A percentile compares a stretch with the other conserved stretches of the same genome.
phyloP scores from a whole-genome alignment of 1,139 yeast species.

The Sugiyamaella xylanicola region DNA sequence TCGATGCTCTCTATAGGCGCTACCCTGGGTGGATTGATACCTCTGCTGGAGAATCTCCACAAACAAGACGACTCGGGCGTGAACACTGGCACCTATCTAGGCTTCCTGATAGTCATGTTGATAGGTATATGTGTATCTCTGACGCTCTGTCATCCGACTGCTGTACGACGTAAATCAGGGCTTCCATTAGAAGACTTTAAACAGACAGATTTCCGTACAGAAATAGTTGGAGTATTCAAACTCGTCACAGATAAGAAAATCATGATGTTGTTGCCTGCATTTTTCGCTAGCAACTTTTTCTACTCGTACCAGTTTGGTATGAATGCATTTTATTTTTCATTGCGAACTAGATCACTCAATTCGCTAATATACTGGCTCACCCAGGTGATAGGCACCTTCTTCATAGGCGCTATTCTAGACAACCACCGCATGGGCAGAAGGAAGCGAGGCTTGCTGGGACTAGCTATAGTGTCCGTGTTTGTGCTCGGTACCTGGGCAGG shows the following conservation, averaged over 20 bases:
- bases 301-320: constrained; percentile 30
- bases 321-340: constrained; percentile 30
- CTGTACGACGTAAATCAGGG: constrained; percentile 26
- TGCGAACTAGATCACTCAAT: constrained; percentile 29
- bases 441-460: constrained; percentile 27
- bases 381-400: constrained; percentile 26
- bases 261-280: constrained; percentile 28
- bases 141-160: constrained; percentile 21
- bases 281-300: constrained; percentile 29
- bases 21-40: constrained; percentile 28
- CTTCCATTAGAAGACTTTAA: constrained; percentile 24
- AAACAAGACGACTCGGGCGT: constrained; percentile 25
- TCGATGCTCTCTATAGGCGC: constrained; percentile 29
- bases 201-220: constrained; percentile 25
- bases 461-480: constrained; percentile 26
- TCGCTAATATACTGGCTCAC: constrained; percentile 29
- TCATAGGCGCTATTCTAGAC: constrained; percentile 25
- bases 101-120: constrained; percentile 28
- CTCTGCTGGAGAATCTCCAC: constrained; percentile 26
- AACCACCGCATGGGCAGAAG: constrained; percentile 24
- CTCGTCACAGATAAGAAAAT: constrained; percentile 27
- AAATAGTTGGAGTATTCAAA: constrained; percentile 23
- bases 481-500: constrained; percentile 29
- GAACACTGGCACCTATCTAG: constrained; percentile 29
- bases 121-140: constrained; percentile 24